Evolutionary conservation across 2,329 filamentous ascomycete species (phyloP), one percentile per base, ranked within the genome.

Genomic region (Penicillium sp.): DNA sequence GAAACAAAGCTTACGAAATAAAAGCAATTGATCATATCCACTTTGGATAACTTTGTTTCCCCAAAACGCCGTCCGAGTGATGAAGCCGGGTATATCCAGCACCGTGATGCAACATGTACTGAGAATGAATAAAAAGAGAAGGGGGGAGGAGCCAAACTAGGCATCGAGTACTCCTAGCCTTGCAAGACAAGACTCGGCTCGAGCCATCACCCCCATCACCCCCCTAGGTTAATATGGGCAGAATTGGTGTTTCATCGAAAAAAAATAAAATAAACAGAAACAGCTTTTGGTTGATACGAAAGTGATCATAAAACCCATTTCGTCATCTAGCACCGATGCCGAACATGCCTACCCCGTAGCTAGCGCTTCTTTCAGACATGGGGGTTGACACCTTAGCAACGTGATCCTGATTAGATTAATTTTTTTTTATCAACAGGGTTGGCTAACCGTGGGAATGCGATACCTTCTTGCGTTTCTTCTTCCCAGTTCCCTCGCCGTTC

Each of bases 391-490:
- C 71, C 56, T 74, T 77, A 37, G 73, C 69, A 48, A 76, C 69
- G 57, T 77, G 75, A 52, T 78, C 76, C 76, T 78, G 60, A 21
- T 41, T 42, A 21, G 19, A 49, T 51, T 33, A 56, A 35, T 59
- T 49, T 59, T 49, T 42, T 27, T 42, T 27, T 37, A n/a, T 27
- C 23, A 25, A 47, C 1, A 29, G 15, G n/a, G 1, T 10, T 4
- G 21, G 41, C 27, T n/a, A 10, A 21, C 9, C 13, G 5, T 15
- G 15, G 12, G 29, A 17, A 37, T 33, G 12, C 5, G 4, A 64
- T 73, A 80, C 77, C 77, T 79, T 80, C 71, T 80, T 80, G 60
- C 78, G 75, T 69, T 77, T 79, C 69, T 80, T 80, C 64, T 78
- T 80, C 35, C 73, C 73, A 45, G 71, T 66, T 57, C 75, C 77